Percentiles rank a stretch among this genome's conserved stretches.
Evolutionary conservation across 108 stramenopile species (phyloP).

Genomic region (Skeletonema costatum): DNA sequence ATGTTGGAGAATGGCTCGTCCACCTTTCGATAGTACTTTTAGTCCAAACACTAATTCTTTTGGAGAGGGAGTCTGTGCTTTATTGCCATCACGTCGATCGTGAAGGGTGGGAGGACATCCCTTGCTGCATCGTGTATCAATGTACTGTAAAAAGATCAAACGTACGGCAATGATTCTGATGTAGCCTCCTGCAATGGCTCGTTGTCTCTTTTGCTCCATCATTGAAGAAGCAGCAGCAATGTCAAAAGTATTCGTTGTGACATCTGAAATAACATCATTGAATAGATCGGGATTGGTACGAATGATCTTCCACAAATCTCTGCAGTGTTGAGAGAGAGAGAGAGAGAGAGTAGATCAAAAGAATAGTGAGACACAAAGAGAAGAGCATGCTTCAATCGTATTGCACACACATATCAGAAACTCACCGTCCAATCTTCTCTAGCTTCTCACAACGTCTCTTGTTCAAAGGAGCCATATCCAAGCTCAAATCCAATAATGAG

Average conservation of each 20-base stretch:
- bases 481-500: constrained; percentile 31
- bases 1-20: constrained; percentile 39
- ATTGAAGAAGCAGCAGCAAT: constrained; percentile 13
- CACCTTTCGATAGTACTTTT: constrained; percentile 33
- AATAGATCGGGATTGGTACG: constrained; percentile 41
- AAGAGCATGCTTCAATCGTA: background rate
- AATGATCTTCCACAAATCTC: constrained; percentile 48
- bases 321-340: background rate
- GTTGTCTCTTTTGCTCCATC: constrained; percentile 29
- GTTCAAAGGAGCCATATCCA: background rate
- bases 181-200: constrained; percentile 41
- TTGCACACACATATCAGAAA: background rate
- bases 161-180: constrained; percentile 38
- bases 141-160: constrained; percentile 41
- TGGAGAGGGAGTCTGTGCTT: constrained; percentile 4
- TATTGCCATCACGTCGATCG: background rate
- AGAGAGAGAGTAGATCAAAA: background rate
- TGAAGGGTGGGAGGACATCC: constrained; percentile 25
- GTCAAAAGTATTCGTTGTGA: background rate
- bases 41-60: constrained; percentile 44
- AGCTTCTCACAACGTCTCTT: constrained; percentile 22
- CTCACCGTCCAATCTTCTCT: constrained; percentile 12
- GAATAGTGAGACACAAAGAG: background rate
- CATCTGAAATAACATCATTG: constrained; percentile 18
- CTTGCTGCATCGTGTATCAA: constrained; percentile 33